These are phyloP conservation scores for Phytophthora sansomeana DNA, from an alignment of 352 stramenopile genomes.

Conservation along the genomic window DNA sequence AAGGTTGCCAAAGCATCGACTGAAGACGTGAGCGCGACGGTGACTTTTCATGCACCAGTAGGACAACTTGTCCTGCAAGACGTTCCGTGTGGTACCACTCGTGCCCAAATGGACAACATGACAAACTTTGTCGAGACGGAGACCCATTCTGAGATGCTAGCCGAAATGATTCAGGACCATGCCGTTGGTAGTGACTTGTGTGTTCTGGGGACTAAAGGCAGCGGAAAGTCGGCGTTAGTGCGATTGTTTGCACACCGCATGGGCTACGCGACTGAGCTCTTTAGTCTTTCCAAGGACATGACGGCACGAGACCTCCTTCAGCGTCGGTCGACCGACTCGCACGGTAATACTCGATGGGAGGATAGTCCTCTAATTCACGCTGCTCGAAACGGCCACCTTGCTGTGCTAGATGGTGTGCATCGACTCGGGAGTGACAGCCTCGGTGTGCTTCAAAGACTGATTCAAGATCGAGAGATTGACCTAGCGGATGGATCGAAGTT, in stretches of 20 bases:
- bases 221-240: slow-evolving; percentile 81
- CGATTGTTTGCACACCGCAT: slow-evolving; percentile 73
- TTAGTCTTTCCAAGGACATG: slow-evolving; percentile 95
- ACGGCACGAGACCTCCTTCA: slow-evolving; percentile 93
- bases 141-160: slow-evolving; percentile 55
- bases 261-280: slow-evolving; percentile 90
- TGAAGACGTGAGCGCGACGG: slow-evolving; percentile 27
- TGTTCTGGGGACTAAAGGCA: slow-evolving; percentile 83
- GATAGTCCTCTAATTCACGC: slow-evolving; percentile 93
- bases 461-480: slow-evolving; percentile 91
- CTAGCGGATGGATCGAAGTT: slow-evolving; percentile 91
- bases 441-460: slow-evolving; percentile 83
- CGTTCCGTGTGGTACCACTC: slow-evolving; percentile 55
- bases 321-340: slow-evolving; percentile 84
- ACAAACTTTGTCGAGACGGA: slow-evolving; percentile 70
- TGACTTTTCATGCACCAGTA: slow-evolving; percentile 28
- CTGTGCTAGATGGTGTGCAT: slow-evolving; percentile 95
- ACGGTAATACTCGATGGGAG: slow-evolving; percentile 93
- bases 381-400: slow-evolving; percentile 81
- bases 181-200: slow-evolving; percentile 79
- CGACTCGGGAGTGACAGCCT: slow-evolving; percentile 92
- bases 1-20: slow-evolving; percentile 39
- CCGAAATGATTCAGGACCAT: slow-evolving; percentile 86
- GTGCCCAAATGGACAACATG: slow-evolving; percentile 33
- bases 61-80: slow-evolving; percentile 25